Conservation (phyloP, 495 filamentous ascomycete species). For the Podospora pseudopauciseta region DNA sequence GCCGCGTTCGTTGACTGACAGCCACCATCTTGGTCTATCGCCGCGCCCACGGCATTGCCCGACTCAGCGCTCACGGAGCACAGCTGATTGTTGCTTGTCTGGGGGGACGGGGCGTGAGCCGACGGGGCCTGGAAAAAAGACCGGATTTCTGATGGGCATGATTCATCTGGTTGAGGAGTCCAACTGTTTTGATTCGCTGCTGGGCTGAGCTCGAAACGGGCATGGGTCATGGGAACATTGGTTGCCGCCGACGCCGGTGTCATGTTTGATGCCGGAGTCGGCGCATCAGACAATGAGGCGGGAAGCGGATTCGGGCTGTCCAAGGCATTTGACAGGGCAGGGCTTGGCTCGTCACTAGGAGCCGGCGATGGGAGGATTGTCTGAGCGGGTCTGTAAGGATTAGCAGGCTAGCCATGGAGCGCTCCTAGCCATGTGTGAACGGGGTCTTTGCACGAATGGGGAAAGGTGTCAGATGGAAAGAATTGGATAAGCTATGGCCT, state of each 20-base stretch:
- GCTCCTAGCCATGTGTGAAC: neutral
- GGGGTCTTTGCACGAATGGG: no score
- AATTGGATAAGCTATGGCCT: neutral
- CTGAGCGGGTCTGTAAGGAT: slow-evolving; percentile 6
- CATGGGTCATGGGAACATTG: slow-evolving; percentile 21
- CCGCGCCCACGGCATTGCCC: neutral
- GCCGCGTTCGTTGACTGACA: neutral
- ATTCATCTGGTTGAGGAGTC: neutral
- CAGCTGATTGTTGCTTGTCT: neutral
- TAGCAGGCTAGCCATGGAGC: neutral
- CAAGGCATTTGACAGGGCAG: slow-evolving; percentile 28
- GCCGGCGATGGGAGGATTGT: slow-evolving; percentile 52
- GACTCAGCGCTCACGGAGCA: neutral
- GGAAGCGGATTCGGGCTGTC: slow-evolving; percentile 30
- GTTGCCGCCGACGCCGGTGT: neutral
- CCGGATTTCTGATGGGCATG: neutral
- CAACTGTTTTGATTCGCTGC: neutral
- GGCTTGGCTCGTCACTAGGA: slow-evolving; percentile 53
- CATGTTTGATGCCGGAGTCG: neutral
- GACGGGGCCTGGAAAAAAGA: neutral
- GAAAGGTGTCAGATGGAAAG: neutral
- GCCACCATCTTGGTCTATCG: neutral
- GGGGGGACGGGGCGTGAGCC: neutral
- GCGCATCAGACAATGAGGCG: slow-evolving; percentile 18
- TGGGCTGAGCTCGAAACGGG: slow-evolving; percentile 27